Evolutionary conservation across 2,329 filamentous ascomycete species (phyloP).

Genomic region (Gliomastix tumulicola): DNA sequence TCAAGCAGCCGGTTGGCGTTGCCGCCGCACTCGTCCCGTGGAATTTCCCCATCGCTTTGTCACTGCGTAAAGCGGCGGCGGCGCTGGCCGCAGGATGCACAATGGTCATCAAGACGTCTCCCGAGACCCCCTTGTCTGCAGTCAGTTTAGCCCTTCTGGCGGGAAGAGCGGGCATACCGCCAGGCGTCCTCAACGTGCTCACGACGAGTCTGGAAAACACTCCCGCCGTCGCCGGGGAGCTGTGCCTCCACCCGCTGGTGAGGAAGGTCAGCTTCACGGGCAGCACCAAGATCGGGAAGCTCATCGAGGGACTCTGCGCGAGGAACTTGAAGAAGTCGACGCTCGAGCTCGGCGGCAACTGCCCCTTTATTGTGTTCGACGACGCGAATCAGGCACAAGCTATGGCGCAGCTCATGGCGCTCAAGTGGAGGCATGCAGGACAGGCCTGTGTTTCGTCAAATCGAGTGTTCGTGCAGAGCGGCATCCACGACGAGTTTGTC

Average conservation of each 20-base stretch:
- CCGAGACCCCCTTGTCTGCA: slow-evolving; percentile 68
- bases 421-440: slow-evolving; percentile 43
- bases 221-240: slow-evolving; percentile 55
- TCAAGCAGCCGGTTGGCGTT: slow-evolving; percentile 46
- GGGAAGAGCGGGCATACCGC: slow-evolving; percentile 66
- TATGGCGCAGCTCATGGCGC: slow-evolving; percentile 40
- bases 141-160: slow-evolving; percentile 55
- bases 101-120: slow-evolving; percentile 69
- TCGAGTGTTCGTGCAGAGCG: slow-evolving; percentile 40
- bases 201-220: slow-evolving; percentile 53
- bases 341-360: slow-evolving; percentile 64
- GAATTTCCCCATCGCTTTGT: slow-evolving; percentile 55
- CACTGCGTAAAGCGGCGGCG: slow-evolving; percentile 38
- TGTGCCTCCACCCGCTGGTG: slow-evolving; percentile 61
- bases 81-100: slow-evolving; percentile 68
- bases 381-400: slow-evolving; percentile 59
- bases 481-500: slow-evolving; percentile 5
- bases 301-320: slow-evolving; percentile 46
- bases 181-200: slow-evolving; percentile 68
- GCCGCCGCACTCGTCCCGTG: slow-evolving; percentile 28
- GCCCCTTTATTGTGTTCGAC: slow-evolving; percentile 57
- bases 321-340: slow-evolving; percentile 52
- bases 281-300: slow-evolving; percentile 60
- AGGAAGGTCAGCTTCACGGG: slow-evolving; percentile 75
- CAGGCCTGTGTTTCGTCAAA: slow-evolving; percentile 52